These are phyloP conservation scores for Colletotrichum spaethianum DNA, from an alignment of 2,329 filamentous ascomycete species.

Conservation along the genomic window DNA sequence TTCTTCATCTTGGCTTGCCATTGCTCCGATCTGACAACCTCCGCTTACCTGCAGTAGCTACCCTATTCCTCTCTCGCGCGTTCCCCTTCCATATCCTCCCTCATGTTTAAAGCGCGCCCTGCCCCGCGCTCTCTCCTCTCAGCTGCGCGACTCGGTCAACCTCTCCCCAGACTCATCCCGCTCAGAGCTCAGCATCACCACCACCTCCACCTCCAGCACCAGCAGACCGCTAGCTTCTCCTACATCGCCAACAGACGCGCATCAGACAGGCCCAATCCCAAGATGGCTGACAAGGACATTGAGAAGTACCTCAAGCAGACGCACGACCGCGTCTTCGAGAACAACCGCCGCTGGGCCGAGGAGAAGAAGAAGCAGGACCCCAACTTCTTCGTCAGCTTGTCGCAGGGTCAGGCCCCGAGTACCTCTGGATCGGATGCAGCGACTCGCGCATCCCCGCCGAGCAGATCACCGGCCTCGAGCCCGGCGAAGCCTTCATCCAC, in stretches of 20 bases:
- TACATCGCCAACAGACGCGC: constrained; percentile 15
- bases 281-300: constrained; percentile 42
- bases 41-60: constrained; percentile 27
- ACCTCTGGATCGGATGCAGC: constrained; percentile 92
- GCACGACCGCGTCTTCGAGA: constrained; percentile 78
- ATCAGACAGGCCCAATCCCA: constrained; percentile 24
- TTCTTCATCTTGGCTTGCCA: constrained; percentile 35
- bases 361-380: constrained; percentile 72
- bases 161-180: constrained; percentile 9
- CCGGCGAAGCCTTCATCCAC: constrained; percentile 95
- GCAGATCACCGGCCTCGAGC: constrained; percentile 84
- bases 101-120: constrained; percentile 35
- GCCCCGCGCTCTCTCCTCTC: constrained; percentile 30
- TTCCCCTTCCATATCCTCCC: not conserved
- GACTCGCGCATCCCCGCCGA: constrained; percentile 94
- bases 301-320: constrained; percentile 70
- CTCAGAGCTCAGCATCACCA: not conserved
- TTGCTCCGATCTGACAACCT: constrained; percentile 24
- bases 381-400: constrained; percentile 75
- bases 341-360: constrained; percentile 77
- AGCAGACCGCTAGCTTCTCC: constrained; percentile 14
- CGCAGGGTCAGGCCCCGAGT: constrained; percentile 76
- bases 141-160: constrained; percentile 17
- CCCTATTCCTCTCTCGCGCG: not conserved
- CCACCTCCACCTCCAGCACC: not conserved